These are phyloP conservation scores for Colletotrichum salicis DNA, from an alignment of 2,329 filamentous ascomycete genomes.

Conservation along the genomic window DNA sequence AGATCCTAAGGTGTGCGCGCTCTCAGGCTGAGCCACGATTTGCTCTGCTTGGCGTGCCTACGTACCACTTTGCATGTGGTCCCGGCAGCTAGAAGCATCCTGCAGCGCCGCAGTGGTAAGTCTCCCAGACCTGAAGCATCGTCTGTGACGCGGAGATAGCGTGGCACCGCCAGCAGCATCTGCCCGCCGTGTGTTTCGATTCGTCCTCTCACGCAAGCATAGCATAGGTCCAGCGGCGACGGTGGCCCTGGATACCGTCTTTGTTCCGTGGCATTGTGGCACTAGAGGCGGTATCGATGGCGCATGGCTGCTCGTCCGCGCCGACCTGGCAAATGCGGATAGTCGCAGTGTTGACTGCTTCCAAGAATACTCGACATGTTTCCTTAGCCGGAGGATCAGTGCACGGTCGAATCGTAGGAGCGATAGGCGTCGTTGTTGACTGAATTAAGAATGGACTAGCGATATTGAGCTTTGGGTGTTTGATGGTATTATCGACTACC, in stretches of 20 bases:
- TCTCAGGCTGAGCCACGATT: conserved; percentile 22
- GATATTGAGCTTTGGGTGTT: background rate
- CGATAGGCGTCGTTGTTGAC: background rate
- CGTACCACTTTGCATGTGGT: conserved; percentile 20
- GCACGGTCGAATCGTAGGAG: background rate
- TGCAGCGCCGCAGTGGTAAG: background rate
- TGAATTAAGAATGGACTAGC: background rate
- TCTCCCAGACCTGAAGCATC: background rate
- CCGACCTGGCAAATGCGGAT: conserved; percentile 14
- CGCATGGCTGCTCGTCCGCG: conserved; percentile 18
- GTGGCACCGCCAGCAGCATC: conserved; percentile 14
- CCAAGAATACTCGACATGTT: background rate
- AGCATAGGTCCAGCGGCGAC: conserved; percentile 20
- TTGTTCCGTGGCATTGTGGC: conserved; percentile 26
- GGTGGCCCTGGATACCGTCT: conserved; percentile 22
- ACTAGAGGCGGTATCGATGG: conserved; percentile 15
- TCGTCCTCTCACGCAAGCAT: conserved; percentile 12
- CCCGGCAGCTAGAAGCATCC: conserved; percentile 4
- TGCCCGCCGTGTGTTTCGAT: conserved; percentile 24
- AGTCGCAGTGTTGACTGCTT: conserved; percentile 7
- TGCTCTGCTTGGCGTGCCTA: conserved; percentile 22
- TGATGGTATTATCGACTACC: background rate
- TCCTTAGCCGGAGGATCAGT: background rate
- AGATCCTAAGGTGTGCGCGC: background rate
- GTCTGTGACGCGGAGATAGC: background rate